Conservation (phyloP, 2,329 filamentous ascomycete species). For the Ophiocordyceps sinensis region DNA sequence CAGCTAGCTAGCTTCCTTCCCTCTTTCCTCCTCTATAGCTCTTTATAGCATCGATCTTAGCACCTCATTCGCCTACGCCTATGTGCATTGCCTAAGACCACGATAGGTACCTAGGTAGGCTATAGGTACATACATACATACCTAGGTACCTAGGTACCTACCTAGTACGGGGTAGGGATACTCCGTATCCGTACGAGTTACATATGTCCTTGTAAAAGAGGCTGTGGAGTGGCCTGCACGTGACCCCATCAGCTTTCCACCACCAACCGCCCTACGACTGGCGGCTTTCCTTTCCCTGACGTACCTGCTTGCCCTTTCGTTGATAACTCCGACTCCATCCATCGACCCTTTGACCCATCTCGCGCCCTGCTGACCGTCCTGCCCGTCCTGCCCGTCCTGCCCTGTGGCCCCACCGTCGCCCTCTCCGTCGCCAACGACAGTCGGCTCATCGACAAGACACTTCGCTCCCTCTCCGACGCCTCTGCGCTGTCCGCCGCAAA, state of each 20-base stretch:
- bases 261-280: slow-evolving; percentile 5
- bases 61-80: no score
- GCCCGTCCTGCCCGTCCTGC: slow-evolving; percentile 2
- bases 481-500: slow-evolving; percentile 24
- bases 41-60: no score
- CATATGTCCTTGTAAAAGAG: no score
- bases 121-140: no score
- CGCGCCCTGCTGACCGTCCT: slow-evolving; percentile 1
- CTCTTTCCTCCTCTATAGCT: no score
- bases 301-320: slow-evolving; percentile 8
- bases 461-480: background rate
- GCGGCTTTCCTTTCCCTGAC: slow-evolving; percentile 18
- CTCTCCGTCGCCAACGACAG: slow-evolving; percentile 10
- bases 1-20: no score
- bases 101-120: no score
- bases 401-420: background rate
- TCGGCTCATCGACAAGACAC: background rate
- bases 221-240: no score
- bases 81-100: no score
- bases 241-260: slow-evolving; percentile 3
- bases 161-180: no score
- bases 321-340: background rate
- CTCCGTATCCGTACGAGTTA: no score
- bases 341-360: background rate
- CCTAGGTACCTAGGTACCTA: no score